These are phyloP conservation scores for Chamaenerion angustifolium DNA, from an alignment of 345 rosid species.

Conservation along the genomic window DNA sequence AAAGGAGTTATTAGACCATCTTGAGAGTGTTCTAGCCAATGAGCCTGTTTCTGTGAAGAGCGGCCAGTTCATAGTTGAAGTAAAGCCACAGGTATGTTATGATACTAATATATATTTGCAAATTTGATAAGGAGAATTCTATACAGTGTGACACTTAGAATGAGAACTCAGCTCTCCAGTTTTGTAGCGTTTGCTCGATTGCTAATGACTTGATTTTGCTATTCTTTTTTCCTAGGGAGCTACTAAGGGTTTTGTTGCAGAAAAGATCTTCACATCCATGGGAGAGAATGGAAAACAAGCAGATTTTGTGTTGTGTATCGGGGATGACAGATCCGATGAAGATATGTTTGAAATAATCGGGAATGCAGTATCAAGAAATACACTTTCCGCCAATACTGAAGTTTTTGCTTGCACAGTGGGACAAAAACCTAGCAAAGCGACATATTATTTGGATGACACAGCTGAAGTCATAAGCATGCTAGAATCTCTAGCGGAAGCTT, in stretches of 20 bases:
- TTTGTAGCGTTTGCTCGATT: no score
- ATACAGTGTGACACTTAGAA: no score
- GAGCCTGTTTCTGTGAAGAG: constrained; percentile 53
- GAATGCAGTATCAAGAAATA: constrained; percentile 15
- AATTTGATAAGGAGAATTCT: no score
- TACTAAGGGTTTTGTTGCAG: constrained; percentile 42
- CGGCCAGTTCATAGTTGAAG: constrained; percentile 48
- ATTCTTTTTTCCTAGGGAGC: constrained; percentile 23
- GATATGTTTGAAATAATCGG: constrained; percentile 48
- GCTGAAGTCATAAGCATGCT: constrained; percentile 35
- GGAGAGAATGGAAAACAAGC: constrained; percentile 24
- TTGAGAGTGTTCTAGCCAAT: constrained; percentile 43
- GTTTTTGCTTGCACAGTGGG: constrained; percentile 44
- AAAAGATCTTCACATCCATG: constrained; percentile 33
- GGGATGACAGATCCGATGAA: constrained; percentile 54
- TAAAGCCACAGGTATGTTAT: constrained; percentile 39
- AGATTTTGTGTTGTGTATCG: constrained; percentile 48
- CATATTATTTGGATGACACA: constrained; percentile 36
- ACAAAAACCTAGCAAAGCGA: constrained; percentile 51
- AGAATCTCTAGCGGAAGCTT: constrained; percentile 23
- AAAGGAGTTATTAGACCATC: constrained; percentile 52
- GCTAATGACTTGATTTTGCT: not conserved
- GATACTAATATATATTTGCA: no score
- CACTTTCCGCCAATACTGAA: constrained; percentile 21
- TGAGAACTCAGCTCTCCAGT: no score